These are phyloP conservation scores for Trichaptum fuscoviolaceum DNA, from an alignment of 768 basidiomycete genomes.

Conservation along the genomic window DNA sequence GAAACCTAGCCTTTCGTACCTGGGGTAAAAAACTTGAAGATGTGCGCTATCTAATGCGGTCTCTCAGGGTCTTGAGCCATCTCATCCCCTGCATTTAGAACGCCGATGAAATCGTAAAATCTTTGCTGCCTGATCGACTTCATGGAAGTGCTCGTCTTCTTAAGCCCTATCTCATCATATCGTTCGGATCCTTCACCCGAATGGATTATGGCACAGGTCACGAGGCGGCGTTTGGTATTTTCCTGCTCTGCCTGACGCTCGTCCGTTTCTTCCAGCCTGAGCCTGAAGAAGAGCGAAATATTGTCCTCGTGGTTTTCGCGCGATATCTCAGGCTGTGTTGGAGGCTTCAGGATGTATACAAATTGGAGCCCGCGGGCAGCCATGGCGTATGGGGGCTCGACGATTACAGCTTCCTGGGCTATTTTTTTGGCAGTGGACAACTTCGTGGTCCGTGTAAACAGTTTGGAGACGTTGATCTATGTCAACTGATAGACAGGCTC, in stretches of 20 bases:
- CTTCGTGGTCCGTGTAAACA: slow-evolving; percentile 52
- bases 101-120: slow-evolving; percentile 43
- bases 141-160: slow-evolving; percentile 52
- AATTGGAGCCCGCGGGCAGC: slow-evolving; percentile 91
- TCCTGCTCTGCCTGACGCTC: slow-evolving; percentile 68
- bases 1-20: slow-evolving; percentile 84
- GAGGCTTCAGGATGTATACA: slow-evolving; percentile 83
- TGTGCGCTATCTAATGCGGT: slow-evolving; percentile 36
- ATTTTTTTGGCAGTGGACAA: slow-evolving; percentile 89
- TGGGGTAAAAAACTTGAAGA: slow-evolving; percentile 79
- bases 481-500: slow-evolving; percentile 3
- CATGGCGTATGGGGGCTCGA: slow-evolving; percentile 99
- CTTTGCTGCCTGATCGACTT: slow-evolving; percentile 43
- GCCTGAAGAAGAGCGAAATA: slow-evolving; percentile 53
- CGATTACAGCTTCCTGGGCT: slow-evolving; percentile 84
- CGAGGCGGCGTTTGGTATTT: slow-evolving; percentile 82
- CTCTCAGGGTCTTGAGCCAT: slow-evolving; percentile 10
- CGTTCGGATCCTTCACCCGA: slow-evolving; percentile 86
- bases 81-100: slow-evolving; percentile 33
- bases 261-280: slow-evolving; percentile 57
- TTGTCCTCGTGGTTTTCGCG: slow-evolving; percentile 59
- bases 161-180: slow-evolving; percentile 70
- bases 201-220: slow-evolving; percentile 98
- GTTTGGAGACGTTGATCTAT: not conserved
- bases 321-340: slow-evolving; percentile 82